Evolutionary conservation across 2,329 filamentous ascomycete species (phyloP).

Genomic region (Botryotinia narcissicola): DNA sequence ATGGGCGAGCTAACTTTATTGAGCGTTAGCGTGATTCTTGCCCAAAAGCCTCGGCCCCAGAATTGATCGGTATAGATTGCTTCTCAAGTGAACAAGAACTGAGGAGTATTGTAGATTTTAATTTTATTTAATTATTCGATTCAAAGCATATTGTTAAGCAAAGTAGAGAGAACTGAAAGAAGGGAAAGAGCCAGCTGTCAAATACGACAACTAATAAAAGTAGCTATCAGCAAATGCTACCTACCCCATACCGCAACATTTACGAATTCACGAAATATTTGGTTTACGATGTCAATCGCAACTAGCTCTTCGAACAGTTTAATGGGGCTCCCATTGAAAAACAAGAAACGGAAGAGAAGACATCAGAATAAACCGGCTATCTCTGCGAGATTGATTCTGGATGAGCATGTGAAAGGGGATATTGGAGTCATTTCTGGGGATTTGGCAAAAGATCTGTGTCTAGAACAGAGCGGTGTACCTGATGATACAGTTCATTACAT

Average conservation of each 20-base stretch:
- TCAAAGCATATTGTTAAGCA: background rate
- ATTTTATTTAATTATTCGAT: background rate
- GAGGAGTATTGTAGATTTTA: background rate
- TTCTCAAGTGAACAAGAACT: background rate
- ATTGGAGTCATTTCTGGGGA: constrained; percentile 84
- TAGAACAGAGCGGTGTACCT: constrained; percentile 49
- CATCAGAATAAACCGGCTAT: constrained; percentile 72
- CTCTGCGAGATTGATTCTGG: constrained; percentile 76
- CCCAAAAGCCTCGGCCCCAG: constrained; percentile 10
- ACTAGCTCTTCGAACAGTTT: background rate
- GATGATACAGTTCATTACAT: constrained; percentile 54
- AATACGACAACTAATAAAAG: background rate
- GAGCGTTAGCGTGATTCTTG: background rate
- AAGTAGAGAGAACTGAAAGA: background rate
- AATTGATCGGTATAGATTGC: background rate
- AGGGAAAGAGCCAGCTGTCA: background rate
- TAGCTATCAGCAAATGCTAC: background rate
- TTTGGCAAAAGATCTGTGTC: constrained; percentile 78
- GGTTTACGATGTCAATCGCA: constrained; percentile 14
- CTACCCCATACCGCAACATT: background rate
- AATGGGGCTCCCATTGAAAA: constrained; percentile 5
- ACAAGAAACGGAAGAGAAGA: constrained; percentile 48
- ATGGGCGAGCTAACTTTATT: background rate
- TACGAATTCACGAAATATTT: background rate
- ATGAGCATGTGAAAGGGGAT: constrained; percentile 81